Base-by-base conservation (phyloP, 352 stramenopile species). In the Pythium biforme region DNA sequence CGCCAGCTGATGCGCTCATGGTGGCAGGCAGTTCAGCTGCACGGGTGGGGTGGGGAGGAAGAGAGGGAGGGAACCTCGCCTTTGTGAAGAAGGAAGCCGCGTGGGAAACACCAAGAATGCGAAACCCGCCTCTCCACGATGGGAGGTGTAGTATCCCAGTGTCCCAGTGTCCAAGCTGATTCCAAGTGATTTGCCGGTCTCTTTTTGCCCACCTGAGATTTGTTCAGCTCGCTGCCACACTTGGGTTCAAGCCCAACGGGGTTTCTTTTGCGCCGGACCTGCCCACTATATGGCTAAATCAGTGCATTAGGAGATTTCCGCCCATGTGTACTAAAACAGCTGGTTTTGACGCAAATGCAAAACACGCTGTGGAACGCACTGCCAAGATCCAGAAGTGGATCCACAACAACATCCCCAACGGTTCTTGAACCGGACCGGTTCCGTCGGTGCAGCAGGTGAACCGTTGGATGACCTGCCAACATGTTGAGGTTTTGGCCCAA, bases 21-120 rank as follows among this genome's bases (percentile, higher is more conserved):
- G 29, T 26, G 27, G 59, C 59, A 66, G 59, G 59, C 59, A 43
- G 59, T 66, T 66, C 59, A 66, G 59, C 49, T 66, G 59, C 50
- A 59, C 50, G 50, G 53, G 43, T 66, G 59, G 59, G 27, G 31
- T 8, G 25, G 14, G 1, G 17, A n/a, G 3, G n/a, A 57, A 50
- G 40, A 11, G 47, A 9, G 17, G 5, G 34, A 40, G 34, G 34
- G 34, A 17, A 43, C 49, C 27, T 39, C 49, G 27, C 49, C 49
- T 55, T 54, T 37, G 31, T 37, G 31, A 37, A 11, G 31, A 37
- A 37, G 31, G n/a, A n/a, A n/a, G n/a, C n/a, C n/a, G 31, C 31
- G 8, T 37, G 31, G 31, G 31, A 37, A 37, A 33, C 29, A 33
- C 29, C 19, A 19, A 3, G 40, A n/a, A n/a, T n/a, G n/a, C n/a